Evolutionary conservation across 2,329 filamentous ascomycete species (phyloP).

Genomic region (Phyllosticta citrichinensis): DNA sequence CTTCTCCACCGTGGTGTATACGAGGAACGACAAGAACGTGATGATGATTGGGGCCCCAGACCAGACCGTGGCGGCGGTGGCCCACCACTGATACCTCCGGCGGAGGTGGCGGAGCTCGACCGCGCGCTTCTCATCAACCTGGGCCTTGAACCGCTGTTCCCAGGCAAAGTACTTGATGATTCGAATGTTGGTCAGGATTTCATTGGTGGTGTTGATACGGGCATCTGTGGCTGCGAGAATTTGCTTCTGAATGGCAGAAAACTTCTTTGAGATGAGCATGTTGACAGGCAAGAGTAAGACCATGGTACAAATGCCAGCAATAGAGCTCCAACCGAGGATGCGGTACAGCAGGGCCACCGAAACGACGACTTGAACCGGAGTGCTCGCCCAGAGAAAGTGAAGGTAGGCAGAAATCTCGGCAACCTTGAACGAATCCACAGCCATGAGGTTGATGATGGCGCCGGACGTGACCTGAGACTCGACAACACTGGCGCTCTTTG

Average conservation of each 20-base stretch:
- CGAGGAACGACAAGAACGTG: slow-evolving; percentile 89
- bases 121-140: slow-evolving; percentile 80
- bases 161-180: slow-evolving; percentile 99
- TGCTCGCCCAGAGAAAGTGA: slow-evolving; percentile 88
- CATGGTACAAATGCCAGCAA: slow-evolving; percentile 90
- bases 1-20: slow-evolving; percentile 83
- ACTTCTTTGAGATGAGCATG: slow-evolving; percentile 75
- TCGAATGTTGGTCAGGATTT: slow-evolving; percentile 91
- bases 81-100: slow-evolving; percentile 82
- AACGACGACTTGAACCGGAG: slow-evolving; percentile 77
- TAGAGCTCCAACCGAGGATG: slow-evolving; percentile 84
- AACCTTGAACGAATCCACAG: slow-evolving; percentile 98
- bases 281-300: slow-evolving; percentile 80
- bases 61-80: slow-evolving; percentile 85
- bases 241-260: slow-evolving; percentile 75
- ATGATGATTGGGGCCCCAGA: slow-evolving; percentile 92
- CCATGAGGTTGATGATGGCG: slow-evolving; percentile 99
- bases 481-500: slow-evolving; percentile 28
- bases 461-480: slow-evolving; percentile 82
- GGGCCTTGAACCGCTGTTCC: slow-evolving; percentile 80
- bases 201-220: slow-evolving; percentile 91
- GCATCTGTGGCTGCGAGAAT: slow-evolving; percentile 93
- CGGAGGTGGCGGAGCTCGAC: slow-evolving; percentile 70
- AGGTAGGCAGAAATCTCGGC: slow-evolving; percentile 89
- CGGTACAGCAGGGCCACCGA: slow-evolving; percentile 75